A percentile compares a stretch with the other conserved stretches of the same genome.
These are phyloP conservation scores for Pichia sp. DNA, from an alignment of 1,139 yeast species.

Conservation along the genomic window DNA sequence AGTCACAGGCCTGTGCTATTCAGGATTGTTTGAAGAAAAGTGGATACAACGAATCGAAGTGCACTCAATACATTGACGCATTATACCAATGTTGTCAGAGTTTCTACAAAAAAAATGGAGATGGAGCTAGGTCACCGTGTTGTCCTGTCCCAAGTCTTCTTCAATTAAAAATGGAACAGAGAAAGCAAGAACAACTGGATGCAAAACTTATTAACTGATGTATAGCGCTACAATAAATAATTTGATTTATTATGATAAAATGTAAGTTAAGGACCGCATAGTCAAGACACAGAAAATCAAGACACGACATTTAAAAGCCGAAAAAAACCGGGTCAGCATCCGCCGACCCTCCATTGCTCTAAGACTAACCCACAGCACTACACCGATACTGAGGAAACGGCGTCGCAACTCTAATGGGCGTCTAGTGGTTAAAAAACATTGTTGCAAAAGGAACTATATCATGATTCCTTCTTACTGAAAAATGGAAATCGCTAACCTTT, in stretches of 20 bases:
- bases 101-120: conserved; percentile 49
- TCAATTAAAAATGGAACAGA: conserved; percentile 51
- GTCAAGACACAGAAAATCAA: conserved; percentile 37
- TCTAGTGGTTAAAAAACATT: conserved; percentile 70
- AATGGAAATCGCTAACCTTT: neutral
- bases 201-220: conserved; percentile 36
- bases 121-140: conserved; percentile 52
- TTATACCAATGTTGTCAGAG: conserved; percentile 55
- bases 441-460: conserved; percentile 37
- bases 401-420: conserved; percentile 94
- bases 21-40: conserved; percentile 51
- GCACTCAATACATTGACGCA: conserved; percentile 51
- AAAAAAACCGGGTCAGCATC: conserved; percentile 37
- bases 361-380: conserved; percentile 91
- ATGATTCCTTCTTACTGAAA: neutral
- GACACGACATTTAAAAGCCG: conserved; percentile 58
- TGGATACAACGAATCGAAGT: conserved; percentile 56
- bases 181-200: conserved; percentile 46
- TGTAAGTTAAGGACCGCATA: conserved; percentile 74
- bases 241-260: conserved; percentile 15
- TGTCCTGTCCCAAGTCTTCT: conserved; percentile 58
- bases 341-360: conserved; percentile 38
- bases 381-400: conserved; percentile 41
- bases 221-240: neutral
- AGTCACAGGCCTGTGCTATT: conserved; percentile 62